Conservation (phyloP, 305 asterid species). For the Fraxinus paxiana region DNA sequence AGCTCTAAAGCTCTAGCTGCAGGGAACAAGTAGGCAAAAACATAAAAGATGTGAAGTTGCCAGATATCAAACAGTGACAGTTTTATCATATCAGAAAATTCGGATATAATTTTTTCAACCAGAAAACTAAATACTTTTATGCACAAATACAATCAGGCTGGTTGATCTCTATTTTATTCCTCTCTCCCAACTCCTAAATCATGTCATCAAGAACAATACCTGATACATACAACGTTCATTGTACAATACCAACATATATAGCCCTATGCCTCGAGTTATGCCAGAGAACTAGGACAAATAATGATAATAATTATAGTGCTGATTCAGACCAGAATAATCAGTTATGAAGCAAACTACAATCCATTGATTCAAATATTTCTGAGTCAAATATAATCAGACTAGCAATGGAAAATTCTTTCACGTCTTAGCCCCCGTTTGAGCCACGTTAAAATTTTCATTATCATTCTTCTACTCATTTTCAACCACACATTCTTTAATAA, state of each 20-base stretch:
- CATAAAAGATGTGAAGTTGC: conserved; percentile 10
- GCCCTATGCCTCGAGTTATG: background rate
- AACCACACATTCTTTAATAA: too few species aligned
- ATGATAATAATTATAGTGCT: background rate
- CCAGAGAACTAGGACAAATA: background rate
- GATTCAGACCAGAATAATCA: background rate
- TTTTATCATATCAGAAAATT: background rate
- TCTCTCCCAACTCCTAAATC: background rate
- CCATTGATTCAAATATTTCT: background rate
- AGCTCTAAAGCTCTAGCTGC: conserved; percentile 9
- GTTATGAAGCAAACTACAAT: background rate
- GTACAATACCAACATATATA: background rate
- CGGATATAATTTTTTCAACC: background rate
- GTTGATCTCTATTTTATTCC: background rate
- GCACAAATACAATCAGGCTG: background rate
- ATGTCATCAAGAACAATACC: background rate
- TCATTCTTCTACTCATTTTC: too few species aligned
- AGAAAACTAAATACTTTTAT: background rate
- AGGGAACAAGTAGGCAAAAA: background rate
- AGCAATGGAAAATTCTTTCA: background rate
- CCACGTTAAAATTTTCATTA: too few species aligned
- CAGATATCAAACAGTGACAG: background rate
- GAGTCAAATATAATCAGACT: background rate
- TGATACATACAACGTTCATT: background rate
- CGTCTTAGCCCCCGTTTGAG: background rate